These are phyloP conservation scores for Podaxis carcinomalis DNA, from an alignment of 768 basidiomycete genomes.

Conservation along the genomic window DNA sequence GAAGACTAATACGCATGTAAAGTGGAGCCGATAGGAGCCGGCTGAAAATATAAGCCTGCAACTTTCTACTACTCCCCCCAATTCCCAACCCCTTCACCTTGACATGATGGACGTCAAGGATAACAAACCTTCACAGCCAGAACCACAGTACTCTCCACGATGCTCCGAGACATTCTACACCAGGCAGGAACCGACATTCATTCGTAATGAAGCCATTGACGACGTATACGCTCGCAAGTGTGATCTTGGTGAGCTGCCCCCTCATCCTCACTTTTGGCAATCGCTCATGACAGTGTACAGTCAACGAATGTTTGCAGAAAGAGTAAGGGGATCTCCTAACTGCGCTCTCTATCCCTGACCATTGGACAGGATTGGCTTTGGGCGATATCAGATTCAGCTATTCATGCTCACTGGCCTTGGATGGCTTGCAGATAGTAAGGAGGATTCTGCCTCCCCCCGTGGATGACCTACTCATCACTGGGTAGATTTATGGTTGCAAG, in stretches of 20 bases:
- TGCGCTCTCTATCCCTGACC: background rate
- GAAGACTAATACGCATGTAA: background rate
- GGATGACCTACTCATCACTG: background rate
- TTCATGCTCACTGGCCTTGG: constrained; percentile 43
- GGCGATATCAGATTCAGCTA: constrained; percentile 44
- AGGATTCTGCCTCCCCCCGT: background rate
- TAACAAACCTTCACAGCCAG: background rate
- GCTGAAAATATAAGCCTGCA: background rate
- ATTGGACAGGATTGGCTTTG: constrained; percentile 40
- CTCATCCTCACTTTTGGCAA: background rate
- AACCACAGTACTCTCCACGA: background rate
- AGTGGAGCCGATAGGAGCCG: background rate
- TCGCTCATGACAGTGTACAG: constrained; percentile 17
- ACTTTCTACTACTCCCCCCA: background rate
- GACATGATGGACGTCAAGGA: background rate
- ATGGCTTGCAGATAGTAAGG: constrained; percentile 46
- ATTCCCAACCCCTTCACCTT: background rate
- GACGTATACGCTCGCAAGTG: constrained; percentile 8
- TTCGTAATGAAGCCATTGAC: constrained; percentile 2
- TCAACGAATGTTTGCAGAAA: constrained; percentile 42
- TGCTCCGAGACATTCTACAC: background rate
- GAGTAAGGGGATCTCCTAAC: constrained; percentile 27
- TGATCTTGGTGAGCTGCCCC: background rate
- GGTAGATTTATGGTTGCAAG: constrained; percentile 42
- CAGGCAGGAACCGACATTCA: background rate